Conservation (phyloP, 2,329 filamentous ascomycete genomes). For the Cladosporium sp. region DNA sequence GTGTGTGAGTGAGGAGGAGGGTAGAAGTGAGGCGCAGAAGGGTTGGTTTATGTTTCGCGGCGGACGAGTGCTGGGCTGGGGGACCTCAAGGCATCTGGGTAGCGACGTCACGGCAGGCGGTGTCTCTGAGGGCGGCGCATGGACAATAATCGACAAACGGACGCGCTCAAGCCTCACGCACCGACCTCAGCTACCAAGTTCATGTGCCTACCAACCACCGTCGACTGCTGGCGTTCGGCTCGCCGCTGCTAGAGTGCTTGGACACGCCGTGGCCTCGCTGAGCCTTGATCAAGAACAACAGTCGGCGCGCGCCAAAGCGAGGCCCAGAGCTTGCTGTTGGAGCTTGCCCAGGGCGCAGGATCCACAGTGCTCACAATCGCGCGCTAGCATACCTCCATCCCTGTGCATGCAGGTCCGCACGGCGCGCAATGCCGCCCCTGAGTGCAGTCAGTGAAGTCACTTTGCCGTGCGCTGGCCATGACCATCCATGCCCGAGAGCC, state of each 20-base stretch:
- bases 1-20: background rate
- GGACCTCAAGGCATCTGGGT: background rate
- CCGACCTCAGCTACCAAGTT: background rate
- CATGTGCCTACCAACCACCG: background rate
- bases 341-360: background rate
- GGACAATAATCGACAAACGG: no score
- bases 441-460: conserved; percentile 1
- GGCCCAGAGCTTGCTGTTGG: conserved; percentile 15
- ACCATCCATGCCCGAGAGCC: background rate
- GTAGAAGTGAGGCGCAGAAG: background rate
- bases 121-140: background rate
- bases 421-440: background rate
- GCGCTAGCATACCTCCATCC: background rate
- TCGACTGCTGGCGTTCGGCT: background rate
- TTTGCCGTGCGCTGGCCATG: conserved; percentile 8
- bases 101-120: conserved; percentile 3
- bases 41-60: background rate
- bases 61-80: no score
- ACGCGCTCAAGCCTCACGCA: background rate
- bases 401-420: conserved; percentile 4
- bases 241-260: conserved; percentile 6
- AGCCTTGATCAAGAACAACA: background rate
- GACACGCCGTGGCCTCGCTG: background rate
- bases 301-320: background rate
- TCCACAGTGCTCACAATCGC: background rate